phyloP scores from a whole-genome alignment of 768 basidiomycete genomes.

The Filobasidium wieringae region DNA sequence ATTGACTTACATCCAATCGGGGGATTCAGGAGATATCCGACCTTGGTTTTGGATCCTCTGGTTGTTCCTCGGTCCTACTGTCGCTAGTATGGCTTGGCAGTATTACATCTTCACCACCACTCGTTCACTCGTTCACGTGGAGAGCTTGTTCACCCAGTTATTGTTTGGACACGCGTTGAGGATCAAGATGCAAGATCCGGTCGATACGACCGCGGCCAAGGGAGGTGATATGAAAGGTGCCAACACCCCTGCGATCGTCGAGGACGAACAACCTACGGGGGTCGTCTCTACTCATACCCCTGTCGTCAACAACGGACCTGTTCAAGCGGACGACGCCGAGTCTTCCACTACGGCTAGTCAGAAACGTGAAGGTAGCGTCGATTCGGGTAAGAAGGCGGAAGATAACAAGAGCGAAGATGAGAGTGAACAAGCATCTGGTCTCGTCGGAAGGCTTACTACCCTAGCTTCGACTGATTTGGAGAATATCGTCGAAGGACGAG shows the following conservation, averaged over 20 bases:
- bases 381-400: constrained; percentile 13
- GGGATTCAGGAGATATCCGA: constrained; percentile 44
- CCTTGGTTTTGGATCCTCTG: constrained; percentile 63
- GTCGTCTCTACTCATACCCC: neutral
- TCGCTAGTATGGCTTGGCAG: constrained; percentile 44
- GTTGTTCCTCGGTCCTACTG: constrained; percentile 33
- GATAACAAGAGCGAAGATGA: constrained; percentile 23
- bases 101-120: constrained; percentile 44
- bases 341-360: neutral
- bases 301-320: constrained; percentile 17
- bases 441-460: constrained; percentile 67
- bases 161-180: constrained; percentile 76
- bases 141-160: constrained; percentile 50
- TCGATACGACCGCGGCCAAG: constrained; percentile 27
- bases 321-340: neutral
- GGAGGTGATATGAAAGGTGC: neutral
- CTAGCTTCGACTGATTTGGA: constrained; percentile 56
- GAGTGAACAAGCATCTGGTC: constrained; percentile 36
- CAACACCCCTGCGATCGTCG: constrained; percentile 14
- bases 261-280: constrained; percentile 13
- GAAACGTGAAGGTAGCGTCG: neutral
- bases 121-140: constrained; percentile 44
- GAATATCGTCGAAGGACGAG: constrained; percentile 39
- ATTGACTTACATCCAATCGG: constrained; percentile 38
- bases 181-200: constrained; percentile 49